phyloP scores from a whole-genome alignment of 768 basidiomycete species.

The Boletus bicolor region DNA sequence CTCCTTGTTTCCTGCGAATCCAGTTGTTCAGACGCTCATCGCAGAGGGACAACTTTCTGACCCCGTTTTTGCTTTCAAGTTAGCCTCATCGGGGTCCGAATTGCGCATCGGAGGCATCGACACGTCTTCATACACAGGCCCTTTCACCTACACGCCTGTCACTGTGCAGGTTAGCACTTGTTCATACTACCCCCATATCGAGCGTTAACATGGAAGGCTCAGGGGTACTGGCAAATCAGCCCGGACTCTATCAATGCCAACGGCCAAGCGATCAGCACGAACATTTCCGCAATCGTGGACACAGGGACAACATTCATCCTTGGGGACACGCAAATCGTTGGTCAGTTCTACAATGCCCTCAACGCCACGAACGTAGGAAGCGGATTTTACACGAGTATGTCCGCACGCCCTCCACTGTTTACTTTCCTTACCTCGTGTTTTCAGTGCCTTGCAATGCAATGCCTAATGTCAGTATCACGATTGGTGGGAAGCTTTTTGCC shows the following conservation, averaged over 20 bases:
- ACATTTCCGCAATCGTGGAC: conserved; percentile 39
- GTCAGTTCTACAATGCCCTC: conserved; percentile 29
- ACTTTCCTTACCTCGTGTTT: background rate
- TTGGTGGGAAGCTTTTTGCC: conserved; percentile 32
- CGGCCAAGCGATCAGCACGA: conserved; percentile 6
- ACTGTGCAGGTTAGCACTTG: conserved; percentile 25
- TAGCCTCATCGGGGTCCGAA: conserved; percentile 35
- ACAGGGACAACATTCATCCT: conserved; percentile 47
- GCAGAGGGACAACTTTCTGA: conserved; percentile 33
- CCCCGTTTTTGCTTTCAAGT: conserved; percentile 38
- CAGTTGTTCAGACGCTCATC: conserved; percentile 44
- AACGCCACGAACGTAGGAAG: conserved; percentile 29
- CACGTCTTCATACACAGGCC: conserved; percentile 36
- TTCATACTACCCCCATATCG: background rate
- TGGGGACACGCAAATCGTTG: conserved; percentile 37
- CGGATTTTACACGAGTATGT: conserved; percentile 37
- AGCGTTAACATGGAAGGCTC: background rate
- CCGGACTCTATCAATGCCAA: conserved; percentile 23
- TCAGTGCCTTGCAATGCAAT: conserved; percentile 26
- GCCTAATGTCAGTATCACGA: conserved; percentile 32
- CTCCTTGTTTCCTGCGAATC: conserved; percentile 33
- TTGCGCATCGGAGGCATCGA: conserved; percentile 44
- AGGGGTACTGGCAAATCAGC: conserved; percentile 26
- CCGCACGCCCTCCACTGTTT: background rate
- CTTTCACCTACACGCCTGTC: conserved; percentile 36